Base-by-base conservation (phyloP, 106 monocot species). In the Platanthera guangdongensis region DNA sequence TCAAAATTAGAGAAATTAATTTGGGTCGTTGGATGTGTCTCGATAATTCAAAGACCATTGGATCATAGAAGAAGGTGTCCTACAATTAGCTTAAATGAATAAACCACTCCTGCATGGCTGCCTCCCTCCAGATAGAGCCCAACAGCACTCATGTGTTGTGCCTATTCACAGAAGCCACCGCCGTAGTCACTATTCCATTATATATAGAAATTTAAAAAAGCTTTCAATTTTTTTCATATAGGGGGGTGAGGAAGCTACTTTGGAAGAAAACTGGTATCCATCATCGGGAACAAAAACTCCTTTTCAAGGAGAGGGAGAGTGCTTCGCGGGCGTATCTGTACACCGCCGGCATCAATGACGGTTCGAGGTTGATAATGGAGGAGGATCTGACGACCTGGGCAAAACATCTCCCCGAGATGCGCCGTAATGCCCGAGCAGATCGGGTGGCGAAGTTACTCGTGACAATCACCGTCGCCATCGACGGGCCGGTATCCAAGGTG, bases 241-340 rank as follows among this genome's bases (percentile, higher is more conserved):
- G 78, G 71, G n/a, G 78, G 9, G 14, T 72, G 82, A 95, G 92
- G 86, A 95, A 95, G 84, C 25, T 86, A 75, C 57, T 95, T 70
- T 62, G 85, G 73, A 88, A 65, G 71, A 16, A 71, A 78, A 92
- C 86, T 13, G 95, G 95, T n/a, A 68, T 95, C 4, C 89, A 91
- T 74, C 89, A 82, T 55, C 76, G 65, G 75, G 95, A 95, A 62
- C 89, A 88, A 88, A 95, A 88, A 80, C 30, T 95, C 9, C 64
- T 90, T 18, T 92, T 50, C 80, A 95, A 92, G 80, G 86, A 91
- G 64, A 89, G 83, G 84, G 95, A 89, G 80, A 79, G 86, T 76
- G 89, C 85, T 18, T 83, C 89, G 11, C 68, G 64, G 45, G 87
- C 87, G 52, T 95, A 78, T 55, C 80, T 95, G n/a, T 92, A 95